Percentiles rank a stretch among this genome's conserved stretches.
Evolutionary conservation across 139 green algal genomes (phyloP).

Genomic region (Nannochloris sp.): DNA sequence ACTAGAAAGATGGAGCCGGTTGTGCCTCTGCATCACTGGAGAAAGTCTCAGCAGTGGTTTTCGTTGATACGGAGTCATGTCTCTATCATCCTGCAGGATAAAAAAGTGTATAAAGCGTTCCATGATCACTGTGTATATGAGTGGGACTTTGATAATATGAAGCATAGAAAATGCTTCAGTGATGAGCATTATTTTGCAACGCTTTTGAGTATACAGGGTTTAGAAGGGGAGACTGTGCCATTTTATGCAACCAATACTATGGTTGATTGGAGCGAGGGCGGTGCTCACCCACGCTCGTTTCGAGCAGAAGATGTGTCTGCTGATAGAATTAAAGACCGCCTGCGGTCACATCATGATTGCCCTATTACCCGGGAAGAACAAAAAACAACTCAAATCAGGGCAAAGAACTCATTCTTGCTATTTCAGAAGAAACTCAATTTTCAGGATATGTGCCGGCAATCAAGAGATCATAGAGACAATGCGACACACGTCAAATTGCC

Average conservation of each 20-base stretch:
- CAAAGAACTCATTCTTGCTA: neutral
- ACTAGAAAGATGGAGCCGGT: constrained; percentile 1
- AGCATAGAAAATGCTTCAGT: constrained; percentile 19
- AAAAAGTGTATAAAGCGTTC: constrained; percentile 22
- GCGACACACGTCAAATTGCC: neutral
- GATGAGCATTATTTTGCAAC: constrained; percentile 33
- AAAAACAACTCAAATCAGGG: neutral
- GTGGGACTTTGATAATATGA: constrained; percentile 4
- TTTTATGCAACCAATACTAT: neutral
- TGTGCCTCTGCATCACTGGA: constrained; percentile 7
- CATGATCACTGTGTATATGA: constrained; percentile 21
- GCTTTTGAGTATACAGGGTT: constrained; percentile 10
- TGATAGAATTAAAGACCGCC: neutral
- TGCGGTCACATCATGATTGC: neutral
- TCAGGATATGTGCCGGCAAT: neutral
- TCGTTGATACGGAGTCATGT: constrained; percentile 14
- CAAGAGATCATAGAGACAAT: neutral
- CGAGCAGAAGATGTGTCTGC: neutral
- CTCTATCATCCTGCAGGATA: constrained; percentile 19
- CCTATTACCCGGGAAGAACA: neutral
- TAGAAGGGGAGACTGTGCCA: neutral
- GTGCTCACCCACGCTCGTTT: neutral
- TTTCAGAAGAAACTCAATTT: neutral
- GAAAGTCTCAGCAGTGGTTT: constrained; percentile 28
- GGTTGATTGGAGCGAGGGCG: constrained; percentile 2